Conservation (phyloP, 2,329 filamentous ascomycete genomes). For the Aspergillus sp. region DNA sequence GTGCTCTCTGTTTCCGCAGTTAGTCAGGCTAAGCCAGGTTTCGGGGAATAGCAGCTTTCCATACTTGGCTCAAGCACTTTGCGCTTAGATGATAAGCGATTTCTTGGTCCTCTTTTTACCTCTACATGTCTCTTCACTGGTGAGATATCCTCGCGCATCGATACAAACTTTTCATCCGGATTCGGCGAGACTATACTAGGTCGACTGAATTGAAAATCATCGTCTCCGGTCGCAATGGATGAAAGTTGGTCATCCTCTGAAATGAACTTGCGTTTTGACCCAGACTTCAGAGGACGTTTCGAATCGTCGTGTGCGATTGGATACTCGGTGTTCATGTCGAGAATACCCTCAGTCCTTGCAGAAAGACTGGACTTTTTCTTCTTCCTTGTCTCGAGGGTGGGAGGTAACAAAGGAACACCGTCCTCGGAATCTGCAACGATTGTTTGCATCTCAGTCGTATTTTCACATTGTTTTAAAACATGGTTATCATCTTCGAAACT, state of each 20-base stretch:
- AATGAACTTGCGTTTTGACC: constrained; percentile 55
- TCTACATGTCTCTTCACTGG: constrained; percentile 12
- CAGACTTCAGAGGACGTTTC: constrained; percentile 36
- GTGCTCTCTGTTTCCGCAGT: constrained; percentile 39
- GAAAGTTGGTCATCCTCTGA: constrained; percentile 45
- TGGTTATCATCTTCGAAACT: constrained; percentile 27
- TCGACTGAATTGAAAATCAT: constrained; percentile 32
- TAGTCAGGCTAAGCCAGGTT: constrained; percentile 4
- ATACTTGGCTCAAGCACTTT: constrained; percentile 41
- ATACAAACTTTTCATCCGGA: constrained; percentile 3
- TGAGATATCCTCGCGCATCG: constrained; percentile 6
- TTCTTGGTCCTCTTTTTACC: constrained; percentile 10
- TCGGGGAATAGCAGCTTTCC: constrained; percentile 7
- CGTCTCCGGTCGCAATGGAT: constrained; percentile 13
- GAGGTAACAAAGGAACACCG: constrained; percentile 17
- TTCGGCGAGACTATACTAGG: constrained; percentile 16
- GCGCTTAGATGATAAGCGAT: constrained; percentile 14
- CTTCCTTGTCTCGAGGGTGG: constrained; percentile 27
- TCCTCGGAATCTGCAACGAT: constrained; percentile 5
- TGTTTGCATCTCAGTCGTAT: constrained; percentile 2
- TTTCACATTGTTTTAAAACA: neutral
- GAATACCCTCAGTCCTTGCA: neutral
- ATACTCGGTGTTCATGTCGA: constrained; percentile 1
- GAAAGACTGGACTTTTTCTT: constrained; percentile 16
- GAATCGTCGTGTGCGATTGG: constrained; percentile 1